Evolutionary conservation across 2,329 filamentous ascomycete genomes (phyloP), one percentile per base, ranked within the genome.

Genomic region (Nigrospora oryzae): DNA sequence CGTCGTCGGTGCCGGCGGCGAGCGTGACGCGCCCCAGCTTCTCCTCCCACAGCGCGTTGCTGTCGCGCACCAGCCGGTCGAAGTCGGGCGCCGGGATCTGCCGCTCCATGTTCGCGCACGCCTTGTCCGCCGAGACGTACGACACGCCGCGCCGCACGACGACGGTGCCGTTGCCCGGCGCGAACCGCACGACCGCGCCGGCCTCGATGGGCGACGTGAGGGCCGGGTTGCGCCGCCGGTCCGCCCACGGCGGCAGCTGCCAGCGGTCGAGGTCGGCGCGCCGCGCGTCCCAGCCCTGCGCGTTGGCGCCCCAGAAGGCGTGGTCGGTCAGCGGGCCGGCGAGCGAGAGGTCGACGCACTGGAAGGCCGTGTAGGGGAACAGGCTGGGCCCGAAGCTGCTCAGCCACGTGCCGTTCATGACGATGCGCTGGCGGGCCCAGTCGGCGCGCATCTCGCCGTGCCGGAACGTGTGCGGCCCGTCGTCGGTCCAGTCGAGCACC

Each of bases 321-420:
- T 33, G 31, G 15, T 41, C 31, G 1, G 31, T 23, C 1, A 34
- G 19, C 3, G 31, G 13, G 5, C 39, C 39, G 5, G 15, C 16
- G 23, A 41, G 15, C 2, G 39, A 34, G 3, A 41, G 6, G 31
- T 41, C 39, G 12, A 41, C 39, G 12, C 31, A 41, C 4, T 41
- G 39, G 12, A 41, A 41, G 0, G 39, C 39, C 1, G 39, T 16
- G 7, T 41, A 41, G 15, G 31, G 15, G 31, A 41, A 41, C 39
- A 33, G 39, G 5, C 30, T 41, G 7, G 39, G 39, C 4, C 39
- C 39, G 15, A 41, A 41, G 16, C 39, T 41, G 31, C 39, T 41
- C 16, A 31, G 39, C 11, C 16, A 41, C 13, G 39, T 41, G 31
- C 39, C 39, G 39, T 41, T 41, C 39, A 41, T 41, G 12, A 41